Percentiles rank a stretch among this genome's conserved stretches.
These are phyloP conservation scores for Pythium aphanidermatum DNA, from an alignment of 352 stramenopile genomes.

Conservation along the genomic window DNA sequence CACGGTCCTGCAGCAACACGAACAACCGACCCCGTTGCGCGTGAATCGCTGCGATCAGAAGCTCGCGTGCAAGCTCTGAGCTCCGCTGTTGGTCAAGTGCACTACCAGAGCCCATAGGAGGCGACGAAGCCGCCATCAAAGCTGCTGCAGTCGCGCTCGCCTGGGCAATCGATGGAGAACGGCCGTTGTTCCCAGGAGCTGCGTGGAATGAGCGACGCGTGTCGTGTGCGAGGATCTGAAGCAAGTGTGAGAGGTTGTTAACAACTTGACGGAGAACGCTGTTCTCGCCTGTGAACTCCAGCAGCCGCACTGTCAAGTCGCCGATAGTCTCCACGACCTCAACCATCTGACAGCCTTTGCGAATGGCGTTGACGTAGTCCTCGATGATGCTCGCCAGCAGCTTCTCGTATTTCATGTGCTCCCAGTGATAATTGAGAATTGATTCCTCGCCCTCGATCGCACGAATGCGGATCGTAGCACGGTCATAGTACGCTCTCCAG, in stretches of 20 bases:
- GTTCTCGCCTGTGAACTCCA: conserved; percentile 57
- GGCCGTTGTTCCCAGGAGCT: not conserved
- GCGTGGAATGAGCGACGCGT: conserved; percentile 27
- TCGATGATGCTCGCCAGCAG: conserved; percentile 59
- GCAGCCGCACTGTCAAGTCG: conserved; percentile 53
- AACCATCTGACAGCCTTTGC: conserved; percentile 61
- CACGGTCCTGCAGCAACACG: conserved; percentile 47
- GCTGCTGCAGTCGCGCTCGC: conserved; percentile 4
- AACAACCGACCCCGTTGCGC: conserved; percentile 57
- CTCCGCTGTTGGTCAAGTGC: conserved; percentile 5
- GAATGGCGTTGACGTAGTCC: conserved; percentile 66
- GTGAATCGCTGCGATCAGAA: conserved; percentile 51
- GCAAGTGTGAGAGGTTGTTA: conserved; percentile 48
- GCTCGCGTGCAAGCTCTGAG: conserved; percentile 22
- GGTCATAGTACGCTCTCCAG: conserved; percentile 80
- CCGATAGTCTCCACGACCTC: conserved; percentile 74
- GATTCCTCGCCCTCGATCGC: conserved; percentile 60
- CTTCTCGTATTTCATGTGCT: conserved; percentile 61
- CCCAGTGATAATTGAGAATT: conserved; percentile 56
- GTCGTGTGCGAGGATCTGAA: conserved; percentile 42
- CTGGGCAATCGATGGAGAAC: conserved; percentile 8
- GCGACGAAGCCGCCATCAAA: not conserved
- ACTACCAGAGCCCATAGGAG: no score
- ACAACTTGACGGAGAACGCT: conserved; percentile 61
- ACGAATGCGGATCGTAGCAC: conserved; percentile 55